phyloP scores from a whole-genome alignment of 257 asterid species.

The Ajuga chamaepitys region DNA sequence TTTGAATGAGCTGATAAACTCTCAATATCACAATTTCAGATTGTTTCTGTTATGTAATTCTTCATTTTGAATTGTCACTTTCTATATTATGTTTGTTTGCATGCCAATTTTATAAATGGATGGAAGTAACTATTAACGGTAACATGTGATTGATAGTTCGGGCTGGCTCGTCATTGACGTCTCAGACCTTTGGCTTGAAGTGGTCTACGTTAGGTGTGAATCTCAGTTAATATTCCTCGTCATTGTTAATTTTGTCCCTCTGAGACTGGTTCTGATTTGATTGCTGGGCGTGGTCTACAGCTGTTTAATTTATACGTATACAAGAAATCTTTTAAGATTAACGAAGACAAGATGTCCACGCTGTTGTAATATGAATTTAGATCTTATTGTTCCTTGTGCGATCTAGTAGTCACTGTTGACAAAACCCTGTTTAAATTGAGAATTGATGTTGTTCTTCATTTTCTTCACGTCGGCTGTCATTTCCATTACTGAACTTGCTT shows the following conservation, averaged over 20 bases:
- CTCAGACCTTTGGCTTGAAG: background rate
- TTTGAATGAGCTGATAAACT: background rate
- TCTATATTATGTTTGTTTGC: background rate
- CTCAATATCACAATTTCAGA: background rate
- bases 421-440: background rate
- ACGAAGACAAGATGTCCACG: too few species aligned
- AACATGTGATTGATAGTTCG: background rate
- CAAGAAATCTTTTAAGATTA: too few species aligned
- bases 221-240: background rate
- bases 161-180: background rate
- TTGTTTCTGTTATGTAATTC: background rate
- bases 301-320: too few species aligned
- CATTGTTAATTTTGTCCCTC: background rate
- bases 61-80: background rate
- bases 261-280: background rate
- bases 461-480: background rate
- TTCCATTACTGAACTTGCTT: background rate
- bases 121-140: background rate
- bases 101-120: background rate
- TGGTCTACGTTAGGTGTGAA: background rate
- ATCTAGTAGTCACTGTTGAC: background rate
- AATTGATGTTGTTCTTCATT: background rate
- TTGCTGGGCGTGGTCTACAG: background rate
- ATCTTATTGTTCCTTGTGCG: background rate
- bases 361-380: too few species aligned